Conservation (phyloP, 352 stramenopile species). For the Phytophthora macrochlamydospora region DNA sequence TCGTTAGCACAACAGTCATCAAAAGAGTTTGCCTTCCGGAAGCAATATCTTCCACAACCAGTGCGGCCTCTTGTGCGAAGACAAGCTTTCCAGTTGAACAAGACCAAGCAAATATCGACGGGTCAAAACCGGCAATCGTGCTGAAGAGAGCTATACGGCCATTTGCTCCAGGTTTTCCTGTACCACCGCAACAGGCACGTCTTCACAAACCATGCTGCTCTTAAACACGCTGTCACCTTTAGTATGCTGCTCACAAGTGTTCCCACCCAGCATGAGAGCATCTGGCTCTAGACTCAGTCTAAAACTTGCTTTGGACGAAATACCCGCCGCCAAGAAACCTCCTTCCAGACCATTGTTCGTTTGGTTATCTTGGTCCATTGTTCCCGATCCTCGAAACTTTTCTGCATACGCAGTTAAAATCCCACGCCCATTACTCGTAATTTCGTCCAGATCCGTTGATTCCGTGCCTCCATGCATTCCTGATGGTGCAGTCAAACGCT, state of each 20-base stretch:
- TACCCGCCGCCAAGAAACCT: conserved; percentile 18
- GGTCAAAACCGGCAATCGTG: conserved; percentile 19
- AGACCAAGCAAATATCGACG: conserved; percentile 36
- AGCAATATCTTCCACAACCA: conserved; percentile 47
- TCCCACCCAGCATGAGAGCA: conserved; percentile 30
- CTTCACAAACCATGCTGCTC: conserved; percentile 2
- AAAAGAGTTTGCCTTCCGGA: conserved; percentile 32
- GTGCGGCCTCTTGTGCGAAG: conserved; percentile 11
- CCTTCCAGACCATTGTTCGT: conserved; percentile 6
- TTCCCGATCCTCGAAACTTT: neutral
- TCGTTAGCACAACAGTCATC: conserved; percentile 6
- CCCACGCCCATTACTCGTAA: too few relatives aligned
- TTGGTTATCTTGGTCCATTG: neutral
- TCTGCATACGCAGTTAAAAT: neutral
- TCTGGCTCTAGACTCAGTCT: conserved; percentile 41
- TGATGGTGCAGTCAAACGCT: too few relatives aligned
- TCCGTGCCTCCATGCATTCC: too few relatives aligned
- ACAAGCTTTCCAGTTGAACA: conserved; percentile 40
- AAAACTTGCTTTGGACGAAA: conserved; percentile 41
- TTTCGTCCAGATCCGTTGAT: too few relatives aligned
- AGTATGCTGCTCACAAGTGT: neutral
- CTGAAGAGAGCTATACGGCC: conserved; percentile 14
- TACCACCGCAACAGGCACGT: conserved; percentile 5
- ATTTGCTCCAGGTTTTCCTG: neutral
- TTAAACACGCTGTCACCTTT: conserved; percentile 15